phyloP scores from a whole-genome alignment of 805 yeast genomes.

The Starmerella cellae region DNA sequence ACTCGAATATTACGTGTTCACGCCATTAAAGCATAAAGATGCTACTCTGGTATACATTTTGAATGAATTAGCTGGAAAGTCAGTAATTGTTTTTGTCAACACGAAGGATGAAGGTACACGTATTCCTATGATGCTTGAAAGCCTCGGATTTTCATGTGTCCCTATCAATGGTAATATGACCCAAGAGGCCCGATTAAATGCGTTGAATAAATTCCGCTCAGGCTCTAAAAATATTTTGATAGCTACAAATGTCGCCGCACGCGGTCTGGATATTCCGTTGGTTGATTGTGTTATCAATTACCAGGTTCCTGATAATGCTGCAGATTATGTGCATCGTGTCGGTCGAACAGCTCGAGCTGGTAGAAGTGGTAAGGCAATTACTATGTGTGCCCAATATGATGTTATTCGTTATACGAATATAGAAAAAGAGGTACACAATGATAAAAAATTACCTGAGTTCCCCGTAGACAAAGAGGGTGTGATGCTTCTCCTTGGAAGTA shows the following conservation, averaged over 20 bases:
- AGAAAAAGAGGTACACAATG: constrained; percentile 60
- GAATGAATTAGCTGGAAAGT: constrained; percentile 74
- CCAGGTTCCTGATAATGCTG: constrained; percentile 91
- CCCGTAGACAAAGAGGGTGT: constrained; percentile 65
- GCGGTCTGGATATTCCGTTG: constrained; percentile 91
- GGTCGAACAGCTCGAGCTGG: constrained; percentile 97
- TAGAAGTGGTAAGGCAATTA: constrained; percentile 79
- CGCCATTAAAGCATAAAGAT: constrained; percentile 85
- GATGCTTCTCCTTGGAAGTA: constrained; percentile 65
- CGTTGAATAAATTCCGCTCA: constrained; percentile 50
- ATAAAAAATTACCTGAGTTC: constrained; percentile 71
- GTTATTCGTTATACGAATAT: constrained; percentile 76
- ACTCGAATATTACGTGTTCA: constrained; percentile 75
- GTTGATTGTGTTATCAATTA: constrained; percentile 85
- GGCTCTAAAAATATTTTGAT: constrained; percentile 44
- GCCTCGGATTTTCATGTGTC: constrained; percentile 74
- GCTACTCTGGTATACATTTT: constrained; percentile 70
- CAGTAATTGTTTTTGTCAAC: constrained; percentile 78
- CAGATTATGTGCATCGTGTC: constrained; percentile 81
- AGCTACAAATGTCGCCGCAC: constrained; percentile 94
- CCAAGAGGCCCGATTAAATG: constrained; percentile 70
- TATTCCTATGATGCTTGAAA: constrained; percentile 65
- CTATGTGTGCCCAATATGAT: constrained; percentile 89
- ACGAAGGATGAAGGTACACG: constrained; percentile 94
- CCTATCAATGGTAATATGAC: constrained; percentile 94